These are phyloP conservation scores for Dillenia suffruticosa DNA, from an alignment of 164 flowering plant genomes.

Conservation along the genomic window DNA sequence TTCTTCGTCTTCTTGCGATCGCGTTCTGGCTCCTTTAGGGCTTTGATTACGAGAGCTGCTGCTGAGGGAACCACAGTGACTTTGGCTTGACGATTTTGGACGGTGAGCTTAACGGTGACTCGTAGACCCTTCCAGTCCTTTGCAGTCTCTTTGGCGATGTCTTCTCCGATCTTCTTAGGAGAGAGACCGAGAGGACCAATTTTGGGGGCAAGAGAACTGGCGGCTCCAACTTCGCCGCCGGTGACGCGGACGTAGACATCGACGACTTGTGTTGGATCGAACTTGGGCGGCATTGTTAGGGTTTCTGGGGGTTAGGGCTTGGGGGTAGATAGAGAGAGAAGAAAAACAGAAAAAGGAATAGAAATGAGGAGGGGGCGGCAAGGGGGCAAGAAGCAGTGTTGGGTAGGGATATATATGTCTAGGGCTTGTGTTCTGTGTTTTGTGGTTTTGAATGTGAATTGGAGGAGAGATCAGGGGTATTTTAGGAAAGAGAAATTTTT, in stretches of 20 bases:
- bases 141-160: conserved; percentile 23
- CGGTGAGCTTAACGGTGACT: conserved; percentile 20
- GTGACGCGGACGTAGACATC: conserved; percentile 28
- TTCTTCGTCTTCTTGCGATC: conserved; percentile 25
- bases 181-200: conserved; percentile 21
- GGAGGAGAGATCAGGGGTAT: no score
- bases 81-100: conserved; percentile 19
- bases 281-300: conserved; percentile 25
- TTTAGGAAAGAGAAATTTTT: no score
- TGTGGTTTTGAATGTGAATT: no score
- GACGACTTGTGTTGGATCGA: conserved; percentile 24
- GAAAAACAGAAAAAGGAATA: no score
- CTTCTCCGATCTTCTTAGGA: conserved; percentile 23
- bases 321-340: no score
- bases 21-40: conserved; percentile 21
- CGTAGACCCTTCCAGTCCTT: conserved; percentile 27
- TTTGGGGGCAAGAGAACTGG: conserved; percentile 25
- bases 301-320: no score
- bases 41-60: conserved; percentile 20
- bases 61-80: conserved; percentile 20
- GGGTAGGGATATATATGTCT: no score
- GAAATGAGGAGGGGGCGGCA: no score
- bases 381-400: no score
- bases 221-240: conserved; percentile 31
- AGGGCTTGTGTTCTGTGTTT: no score